Percentiles rank a stretch among this genome's conserved stretches.
phyloP scores from a whole-genome alignment of 768 basidiomycete species.

The Butyriboletus loyo region DNA sequence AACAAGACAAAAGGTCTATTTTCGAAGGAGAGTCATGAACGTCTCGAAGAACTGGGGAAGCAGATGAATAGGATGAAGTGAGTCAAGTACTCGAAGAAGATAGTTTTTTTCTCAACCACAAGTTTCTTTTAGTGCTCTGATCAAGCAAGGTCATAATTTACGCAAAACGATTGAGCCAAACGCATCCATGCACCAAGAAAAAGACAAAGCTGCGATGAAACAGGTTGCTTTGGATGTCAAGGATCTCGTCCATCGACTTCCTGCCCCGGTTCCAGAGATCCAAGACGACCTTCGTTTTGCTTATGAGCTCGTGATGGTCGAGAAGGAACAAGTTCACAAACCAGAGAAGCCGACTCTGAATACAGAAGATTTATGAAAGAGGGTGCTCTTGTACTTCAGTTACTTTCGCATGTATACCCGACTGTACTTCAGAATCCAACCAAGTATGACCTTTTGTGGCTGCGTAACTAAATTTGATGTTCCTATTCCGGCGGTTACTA shows the following conservation, averaged over 20 bases:
- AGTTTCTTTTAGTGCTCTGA: conserved; percentile 17
- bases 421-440: no score
- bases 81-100: conserved; percentile 3
- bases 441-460: no score
- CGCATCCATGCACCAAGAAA: conserved; percentile 27
- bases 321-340: conserved; percentile 4
- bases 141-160: conserved; percentile 27
- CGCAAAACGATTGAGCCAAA: conserved; percentile 33
- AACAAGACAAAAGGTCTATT: conserved; percentile 30
- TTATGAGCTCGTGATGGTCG: conserved; percentile 33
- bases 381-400: background rate
- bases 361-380: conserved; percentile 21
- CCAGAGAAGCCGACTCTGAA: conserved; percentile 24
- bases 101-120: background rate
- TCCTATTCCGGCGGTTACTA: no score
- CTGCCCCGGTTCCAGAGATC: conserved; percentile 18
- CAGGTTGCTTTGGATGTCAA: conserved; percentile 25
- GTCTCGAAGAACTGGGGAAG: conserved; percentile 33
- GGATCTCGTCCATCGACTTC: conserved; percentile 27
- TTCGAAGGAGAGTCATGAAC: conserved; percentile 29
- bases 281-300: conserved; percentile 28
- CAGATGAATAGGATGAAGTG: conserved; percentile 35
- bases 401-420: no score
- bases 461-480: no score
- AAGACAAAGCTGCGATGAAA: conserved; percentile 28